Base-by-base conservation (phyloP, 768 basidiomycete species). In the Psilocybe sp. region DNA sequence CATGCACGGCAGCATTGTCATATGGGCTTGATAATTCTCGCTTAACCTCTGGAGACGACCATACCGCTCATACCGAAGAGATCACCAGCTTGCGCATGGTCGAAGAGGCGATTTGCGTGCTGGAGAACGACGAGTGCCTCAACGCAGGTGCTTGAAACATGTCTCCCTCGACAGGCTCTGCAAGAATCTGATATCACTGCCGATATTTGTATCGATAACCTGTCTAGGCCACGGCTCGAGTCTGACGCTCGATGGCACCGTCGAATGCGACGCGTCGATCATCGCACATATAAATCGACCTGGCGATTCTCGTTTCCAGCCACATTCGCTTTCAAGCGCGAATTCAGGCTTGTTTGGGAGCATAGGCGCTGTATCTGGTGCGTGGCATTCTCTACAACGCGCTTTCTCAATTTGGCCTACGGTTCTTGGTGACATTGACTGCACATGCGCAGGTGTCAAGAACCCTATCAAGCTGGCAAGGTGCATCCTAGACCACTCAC, bases 231-330 rank as follows among this genome's bases (percentile, higher is more conserved):
- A 77, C 52, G 89, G 91, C 4, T 89, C 90, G 1, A 92, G 92
- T 63, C 69, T 92, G 40, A 90, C 87, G 0, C 54, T 84, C 3
- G 72, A 79, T n/a, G 89, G 91, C 12, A 70, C 69, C 2, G 89
- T 91, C 14, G 90, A 92, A 67, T 92, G 90, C 57, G 90, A 92
- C 57, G 89, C 90, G 7, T 77, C 87, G 11, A 70, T 92, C 49
- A 88, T 89, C 23, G 23, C 23, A 7, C 23, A 28, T 28, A 3
- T 82, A 77, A 78, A 28, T 28, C 23, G 23, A 7, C 23, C 23
- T 28, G 7, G 23, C 4, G 23, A 28, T 28, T 7, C 23, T 28
- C 23, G 23, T 28, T 18, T 39, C 37, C 14, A n/a, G 9, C 18
- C 14, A 18, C 18, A 39, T n/a, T 9, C 66, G 64, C 2, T 39